Percentiles rank a stretch among this genome's conserved stretches.
These are phyloP conservation scores for Cucumis melo DNA, from an alignment of 306 rosid genomes.

Conservation along the genomic window DNA sequence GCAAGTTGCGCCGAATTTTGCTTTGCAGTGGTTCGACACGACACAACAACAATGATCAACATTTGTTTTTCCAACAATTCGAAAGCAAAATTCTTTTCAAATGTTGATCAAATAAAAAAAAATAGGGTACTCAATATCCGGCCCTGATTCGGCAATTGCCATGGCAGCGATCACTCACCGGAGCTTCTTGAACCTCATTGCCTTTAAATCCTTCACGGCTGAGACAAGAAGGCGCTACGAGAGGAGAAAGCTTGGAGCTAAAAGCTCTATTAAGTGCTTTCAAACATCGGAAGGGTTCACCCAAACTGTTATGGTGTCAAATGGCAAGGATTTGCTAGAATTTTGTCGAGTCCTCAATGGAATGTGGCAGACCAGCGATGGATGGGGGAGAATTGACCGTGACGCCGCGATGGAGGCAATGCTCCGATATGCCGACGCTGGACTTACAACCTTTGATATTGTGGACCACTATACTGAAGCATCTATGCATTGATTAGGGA, in stretches of 20 bases:
- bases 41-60: too few species aligned
- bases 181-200: neutral
- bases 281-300: slow-evolving; percentile 15
- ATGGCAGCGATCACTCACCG: slow-evolving; percentile 5
- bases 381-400: slow-evolving; percentile 79
- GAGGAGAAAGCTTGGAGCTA: neutral
- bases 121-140: neutral
- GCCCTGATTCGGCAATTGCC: neutral
- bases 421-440: slow-evolving; percentile 80
- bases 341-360: slow-evolving; percentile 70
- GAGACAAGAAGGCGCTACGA: neutral
- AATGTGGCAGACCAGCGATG: slow-evolving; percentile 90
- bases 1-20: too few species aligned
- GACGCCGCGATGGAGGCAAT: slow-evolving; percentile 74
- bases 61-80: too few species aligned
- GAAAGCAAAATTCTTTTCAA: too few species aligned
- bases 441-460: slow-evolving; percentile 83
- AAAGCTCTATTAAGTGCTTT: slow-evolving; percentile 29
- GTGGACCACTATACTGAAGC: slow-evolving; percentile 90
- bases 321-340: slow-evolving; percentile 47
- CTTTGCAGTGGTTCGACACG: too few species aligned
- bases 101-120: too few species aligned
- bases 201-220: neutral
- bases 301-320: slow-evolving; percentile 31
- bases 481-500: too few species aligned